Percentiles rank a stretch among this genome's conserved stretches.
These are phyloP conservation scores for Brettanomyces sp. DNA, from an alignment of 805 yeast species.

Conservation along the genomic window DNA sequence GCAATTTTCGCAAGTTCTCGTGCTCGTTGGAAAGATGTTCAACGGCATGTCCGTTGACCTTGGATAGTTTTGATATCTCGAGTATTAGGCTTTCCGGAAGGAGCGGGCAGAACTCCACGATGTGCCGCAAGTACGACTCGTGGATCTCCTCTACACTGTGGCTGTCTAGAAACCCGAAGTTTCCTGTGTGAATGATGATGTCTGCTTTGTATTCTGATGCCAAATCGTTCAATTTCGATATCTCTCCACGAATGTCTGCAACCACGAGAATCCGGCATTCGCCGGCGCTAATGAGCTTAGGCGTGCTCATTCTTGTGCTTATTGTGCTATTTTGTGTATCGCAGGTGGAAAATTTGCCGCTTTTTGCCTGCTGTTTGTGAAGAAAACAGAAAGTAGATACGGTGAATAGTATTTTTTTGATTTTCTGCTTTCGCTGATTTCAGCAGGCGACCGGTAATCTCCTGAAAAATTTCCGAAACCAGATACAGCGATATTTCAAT, in stretches of 20 bases:
- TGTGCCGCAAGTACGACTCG: slow-evolving; percentile 51
- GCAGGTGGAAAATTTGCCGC: too few species aligned
- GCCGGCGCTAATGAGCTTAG: slow-evolving; percentile 15
- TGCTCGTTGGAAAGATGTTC: slow-evolving; percentile 29
- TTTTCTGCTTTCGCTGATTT: too few species aligned
- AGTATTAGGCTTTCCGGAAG: slow-evolving; percentile 39
- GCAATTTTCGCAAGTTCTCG: slow-evolving; percentile 25
- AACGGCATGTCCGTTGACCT: slow-evolving; percentile 32
- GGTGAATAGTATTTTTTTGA: too few species aligned
- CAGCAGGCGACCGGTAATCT: too few species aligned
- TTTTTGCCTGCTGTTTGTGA: too few species aligned
- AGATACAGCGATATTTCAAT: too few species aligned
- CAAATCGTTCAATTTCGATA: slow-evolving; percentile 39
- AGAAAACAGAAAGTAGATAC: too few species aligned
- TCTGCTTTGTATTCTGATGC: slow-evolving; percentile 40
- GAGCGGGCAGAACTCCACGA: slow-evolving; percentile 58
- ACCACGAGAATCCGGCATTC: slow-evolving; percentile 17
- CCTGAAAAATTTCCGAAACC: too few species aligned
- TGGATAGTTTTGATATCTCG: slow-evolving; percentile 43
- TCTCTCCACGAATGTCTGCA: slow-evolving; percentile 49
- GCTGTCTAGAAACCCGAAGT: slow-evolving; percentile 65
- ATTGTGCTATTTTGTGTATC: too few species aligned
- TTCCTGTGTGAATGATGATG: slow-evolving; percentile 62
- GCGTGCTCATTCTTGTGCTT: not conserved
- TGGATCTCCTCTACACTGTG: slow-evolving; percentile 44